Base-by-base conservation (phyloP, 2,329 filamentous ascomycete species). In the Drechslerella dactyloides region DNA sequence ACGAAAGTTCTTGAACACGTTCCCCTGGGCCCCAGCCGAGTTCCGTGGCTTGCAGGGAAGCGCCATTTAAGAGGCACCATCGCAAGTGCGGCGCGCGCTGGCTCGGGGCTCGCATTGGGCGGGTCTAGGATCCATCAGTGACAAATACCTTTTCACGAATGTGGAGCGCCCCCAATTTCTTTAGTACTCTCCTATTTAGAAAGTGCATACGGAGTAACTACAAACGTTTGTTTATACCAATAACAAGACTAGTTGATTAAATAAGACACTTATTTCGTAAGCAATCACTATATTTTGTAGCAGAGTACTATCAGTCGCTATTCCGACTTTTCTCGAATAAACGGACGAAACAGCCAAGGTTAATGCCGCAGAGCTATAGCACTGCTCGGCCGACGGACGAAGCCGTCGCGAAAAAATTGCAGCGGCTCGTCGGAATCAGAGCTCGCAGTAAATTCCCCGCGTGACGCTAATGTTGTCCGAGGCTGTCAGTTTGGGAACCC, bases 141-240 rank as follows among this genome's bases (percentile, higher is more conserved):
- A 70, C 66, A 70, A 70, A 70, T 70, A 70, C 66, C 65, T 33
- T 59, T 59, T 59, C 59, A 58, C 35, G 40, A 55, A 33, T 30
- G 66, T 70, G 66, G 66, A 64, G 58, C 37, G 24, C 59, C 51
- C 58, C 53, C 52, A 51, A 30, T 51, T 57, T 37, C 52, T 52
- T 42, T 27, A 11, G 17, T 54, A 54, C 17, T 40, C 27, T 53
- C 30, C 24, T 8, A 33, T 33, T 33, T n/a, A n/a, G 27, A 33
- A 33, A 8, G 3, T 33, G 27, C 27, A 33, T 33, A 33, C 27
- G 27, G 27, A 33, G 27, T 4, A 33, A 33, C 27, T 33, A 4
- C 8, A 33, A 8, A 33, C 27, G 27, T 2, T 15, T 15, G 37
- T 42, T 42, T 15, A 42, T 42, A 13, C 37, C 37, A 42, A 42